Evolutionary conservation across 2,329 filamentous ascomycete genomes (phyloP), one percentile per base, ranked within the genome.

Genomic region (Claviceps pazoutovae): DNA sequence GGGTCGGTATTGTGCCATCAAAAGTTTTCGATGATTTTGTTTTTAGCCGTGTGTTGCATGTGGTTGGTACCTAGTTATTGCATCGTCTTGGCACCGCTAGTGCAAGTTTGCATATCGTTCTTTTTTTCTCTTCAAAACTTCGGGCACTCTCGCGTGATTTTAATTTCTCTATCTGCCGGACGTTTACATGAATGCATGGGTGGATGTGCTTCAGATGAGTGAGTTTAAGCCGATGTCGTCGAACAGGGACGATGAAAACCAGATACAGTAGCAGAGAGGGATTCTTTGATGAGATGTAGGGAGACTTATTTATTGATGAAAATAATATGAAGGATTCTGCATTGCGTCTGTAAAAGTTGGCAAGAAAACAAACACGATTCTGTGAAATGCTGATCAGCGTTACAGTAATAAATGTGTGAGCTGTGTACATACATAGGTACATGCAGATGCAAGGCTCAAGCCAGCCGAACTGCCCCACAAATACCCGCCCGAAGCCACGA

Each of bases 1-100:
- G 38, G 53, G 21, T 13, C 36, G 19, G 23, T 37, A n/a, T 42
- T 49, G 47, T 42, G 5, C 13, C 16, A 46, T 7, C 1, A 50
- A 50, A 54, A 52, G 48, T 50, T 52, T 49, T 52, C 14, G 17
- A 4, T 46, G 13, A 11, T 6, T 26, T 23, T 26, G 19, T 37
- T 44, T 14, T 6, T 19, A 30, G 6, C 7, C 17, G 11, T 41
- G 30, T 34, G 30, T 4, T 34, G 30, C 30, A 34, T 11, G 9
- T 34, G 30, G 30, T 11, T 11, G 30, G 34, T 37, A 36, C 43
- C 17, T 38, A 30, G 17, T 11, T 34, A 11, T 34, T 9, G 9
- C 30, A 4, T 34, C 30, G 9, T 34, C 36, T 45, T 23, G 14
- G 14, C 46, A 46, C 26, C 17, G 21, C 11, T 26, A 14, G 41